A percentile compares a stretch with the other conserved stretches of the same genome.
phyloP scores from a whole-genome alignment of 2,329 filamentous ascomycete genomes.

The Fusarium globosum region DNA sequence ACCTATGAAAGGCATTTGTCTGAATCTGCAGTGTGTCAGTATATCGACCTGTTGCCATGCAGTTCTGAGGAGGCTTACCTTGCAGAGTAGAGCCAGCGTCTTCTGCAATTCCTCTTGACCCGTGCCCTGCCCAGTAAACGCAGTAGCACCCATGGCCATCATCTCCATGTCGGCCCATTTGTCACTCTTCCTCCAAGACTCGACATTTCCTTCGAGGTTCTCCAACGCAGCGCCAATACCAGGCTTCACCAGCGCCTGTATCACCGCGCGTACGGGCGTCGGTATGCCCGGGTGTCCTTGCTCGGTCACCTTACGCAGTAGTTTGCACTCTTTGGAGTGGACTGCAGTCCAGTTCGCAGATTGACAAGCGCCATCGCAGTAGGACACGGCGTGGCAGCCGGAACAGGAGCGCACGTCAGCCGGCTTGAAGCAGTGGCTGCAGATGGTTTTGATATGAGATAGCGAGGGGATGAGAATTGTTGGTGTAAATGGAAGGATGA shows the following conservation, averaged over 20 bases:
- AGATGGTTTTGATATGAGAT: conserved; percentile 55
- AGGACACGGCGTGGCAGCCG: conserved; percentile 63
- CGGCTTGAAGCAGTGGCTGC: conserved; percentile 61
- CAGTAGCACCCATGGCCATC: conserved; percentile 56
- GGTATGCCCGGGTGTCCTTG: conserved; percentile 54
- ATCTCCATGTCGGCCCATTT: conserved; percentile 62
- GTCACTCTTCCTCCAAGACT: conserved; percentile 49
- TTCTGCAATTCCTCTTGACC: conserved; percentile 51
- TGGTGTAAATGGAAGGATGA: conserved; percentile 58
- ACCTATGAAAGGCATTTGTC: conserved; percentile 70
- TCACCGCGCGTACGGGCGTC: conserved; percentile 64
- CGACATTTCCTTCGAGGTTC: conserved; percentile 60
- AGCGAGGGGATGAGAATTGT: conserved; percentile 61
- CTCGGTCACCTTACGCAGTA: conserved; percentile 49
- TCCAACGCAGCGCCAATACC: conserved; percentile 50
- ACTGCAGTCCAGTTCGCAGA: conserved; percentile 62
- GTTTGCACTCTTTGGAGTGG: conserved; percentile 67
- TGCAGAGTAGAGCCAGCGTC: conserved; percentile 63
- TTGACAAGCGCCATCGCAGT: conserved; percentile 68
- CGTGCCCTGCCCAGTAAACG: conserved; percentile 56
- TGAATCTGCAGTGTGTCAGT: conserved; percentile 58
- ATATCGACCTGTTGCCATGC: background rate
- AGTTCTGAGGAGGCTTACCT: conserved; percentile 55
- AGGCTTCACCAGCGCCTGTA: conserved; percentile 60
- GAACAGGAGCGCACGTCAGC: conserved; percentile 57